Evolutionary conservation across 352 stramenopile genomes (phyloP), one percentile per base, ranked within the genome.

Genomic region (Phytopythium aichiense): DNA sequence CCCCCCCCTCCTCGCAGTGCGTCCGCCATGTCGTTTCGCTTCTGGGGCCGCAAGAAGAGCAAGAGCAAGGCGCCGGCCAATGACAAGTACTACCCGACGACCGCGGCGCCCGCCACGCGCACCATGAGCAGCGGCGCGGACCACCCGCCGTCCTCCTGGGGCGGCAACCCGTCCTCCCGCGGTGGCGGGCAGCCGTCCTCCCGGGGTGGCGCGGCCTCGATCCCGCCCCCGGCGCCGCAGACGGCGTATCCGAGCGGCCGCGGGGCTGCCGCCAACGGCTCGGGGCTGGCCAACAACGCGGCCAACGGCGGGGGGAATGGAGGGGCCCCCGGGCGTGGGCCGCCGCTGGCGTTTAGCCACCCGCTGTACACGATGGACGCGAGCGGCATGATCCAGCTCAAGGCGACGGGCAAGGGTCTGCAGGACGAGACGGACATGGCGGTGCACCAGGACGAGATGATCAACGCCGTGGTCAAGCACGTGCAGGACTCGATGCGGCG

Each of bases 401-500:
- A 95, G 67, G 84, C 84, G 33, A 94, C 87, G 33, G 84, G 81
- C 65, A 94, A 92, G 57, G 81, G 76, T 0, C 65, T 95, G 3
- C 6, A 28, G 37, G 81, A 93, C 59, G 84, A 93, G 65, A 88
- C 83, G 33, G 87, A 95, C 58, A 77, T 95, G 63, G 81, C 84
- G 2, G 84, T 94, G n/a, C 84, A 94, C 67, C 84, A 94, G 69
- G 87, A 95, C 56, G 87, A 95, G 62, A 91, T 95, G 64, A 89
- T 94, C 69, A 93, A 91, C 65, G 74, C 84, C 7, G 82, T 93
- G 16, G 87, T 94, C 53, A 86, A 87, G 65, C 92, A 94, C 61
- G 87, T 95, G 38, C 84, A 95, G 51, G 84, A 94, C 64, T 92
- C 82, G 52, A 95, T 95, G 87, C 68, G 70, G 13, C 81, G 81